Evolutionary conservation across 164 flowering plant species (phyloP), one percentile per base, ranked within the genome.

Genomic region (Aristolochia contorta): DNA sequence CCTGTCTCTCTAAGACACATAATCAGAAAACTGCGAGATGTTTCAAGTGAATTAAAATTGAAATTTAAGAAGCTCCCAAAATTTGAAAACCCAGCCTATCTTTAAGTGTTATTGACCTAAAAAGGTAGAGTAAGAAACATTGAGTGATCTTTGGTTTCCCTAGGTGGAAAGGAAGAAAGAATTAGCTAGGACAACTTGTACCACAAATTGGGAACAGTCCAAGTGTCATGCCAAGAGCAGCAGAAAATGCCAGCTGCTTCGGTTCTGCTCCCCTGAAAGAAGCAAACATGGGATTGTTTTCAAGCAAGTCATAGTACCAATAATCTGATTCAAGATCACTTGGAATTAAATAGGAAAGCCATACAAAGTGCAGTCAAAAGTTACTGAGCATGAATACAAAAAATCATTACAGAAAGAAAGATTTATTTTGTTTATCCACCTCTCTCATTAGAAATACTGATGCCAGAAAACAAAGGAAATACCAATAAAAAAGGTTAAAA

Each of bases 151-250:
- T 37, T 3, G 5, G 10, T 37, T 37, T 37, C 7, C 12, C 7
- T 27, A 3, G 43, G 43, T 37, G 10, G 43, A 37, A 37, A 37
- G 43, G 43, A 37, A 37, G 43, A 37, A 37, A 37, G 43, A 37
- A 37, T 4, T 37, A 37, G 43, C 43, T 37, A 37, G 7, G 43
- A 37, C 5, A 6, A 19, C 16, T 37, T 79, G 64, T 76, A 93
- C 97, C 97, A 71, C 88, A 82, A 15, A 93, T 82, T 15, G 98
- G 98, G 72, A 93, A 93, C 7, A 87, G 49, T 58, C 98, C 97
- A 64, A 93, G 67, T 4, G 96, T 84, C 41, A 84, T 65, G 24
- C 98, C 98, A 74, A 92, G 85, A 62, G 98, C 86, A 4, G 82
- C 75, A 53, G 98, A 92, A 62, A 89, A 89, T 3, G 98, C 96